These are phyloP conservation scores for Aspergillus incahuasiensis DNA, from an alignment of 495 filamentous ascomycete genomes.

Conservation along the genomic window DNA sequence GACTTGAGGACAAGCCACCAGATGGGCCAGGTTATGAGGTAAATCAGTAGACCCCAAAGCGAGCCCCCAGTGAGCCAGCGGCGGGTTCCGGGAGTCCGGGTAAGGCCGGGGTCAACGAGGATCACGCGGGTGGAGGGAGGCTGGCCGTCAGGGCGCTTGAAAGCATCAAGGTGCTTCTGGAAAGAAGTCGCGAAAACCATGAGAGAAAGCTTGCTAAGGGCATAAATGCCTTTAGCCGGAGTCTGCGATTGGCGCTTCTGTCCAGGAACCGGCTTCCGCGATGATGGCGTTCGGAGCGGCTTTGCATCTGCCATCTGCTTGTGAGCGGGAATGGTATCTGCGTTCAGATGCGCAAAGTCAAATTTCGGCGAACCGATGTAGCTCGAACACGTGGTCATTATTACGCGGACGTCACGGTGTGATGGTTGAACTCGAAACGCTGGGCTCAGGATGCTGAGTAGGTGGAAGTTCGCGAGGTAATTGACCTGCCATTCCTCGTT, in stretches of 20 bases:
- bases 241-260: not conserved
- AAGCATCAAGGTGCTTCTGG: constrained; percentile 80
- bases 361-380: constrained; percentile 66
- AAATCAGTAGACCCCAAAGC: constrained; percentile 74
- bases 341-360: constrained; percentile 44
- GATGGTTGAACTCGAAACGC: constrained; percentile 84
- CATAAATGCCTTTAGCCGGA: constrained; percentile 53
- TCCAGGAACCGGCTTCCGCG: not conserved
- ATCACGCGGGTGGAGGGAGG: constrained; percentile 77
- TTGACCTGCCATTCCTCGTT: constrained; percentile 92
- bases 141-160: constrained; percentile 73
- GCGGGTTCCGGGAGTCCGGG: constrained; percentile 79
- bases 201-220: constrained; percentile 80
- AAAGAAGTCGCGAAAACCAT: constrained; percentile 84
- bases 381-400: constrained; percentile 79
- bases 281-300: not conserved
- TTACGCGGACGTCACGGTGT: constrained; percentile 85
- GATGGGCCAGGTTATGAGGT: constrained; percentile 70
- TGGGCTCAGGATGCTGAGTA: constrained; percentile 84
- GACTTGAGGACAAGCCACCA: constrained; percentile 89
- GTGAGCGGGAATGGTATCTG: constrained; percentile 13
- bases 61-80: constrained; percentile 81
- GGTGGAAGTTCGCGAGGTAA: constrained; percentile 91
- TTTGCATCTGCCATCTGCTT: not conserved
- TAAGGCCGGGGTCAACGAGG: constrained; percentile 78